Base-by-base conservation (phyloP, 108 stramenopile species). In the Skeletonema marinoi region DNA sequence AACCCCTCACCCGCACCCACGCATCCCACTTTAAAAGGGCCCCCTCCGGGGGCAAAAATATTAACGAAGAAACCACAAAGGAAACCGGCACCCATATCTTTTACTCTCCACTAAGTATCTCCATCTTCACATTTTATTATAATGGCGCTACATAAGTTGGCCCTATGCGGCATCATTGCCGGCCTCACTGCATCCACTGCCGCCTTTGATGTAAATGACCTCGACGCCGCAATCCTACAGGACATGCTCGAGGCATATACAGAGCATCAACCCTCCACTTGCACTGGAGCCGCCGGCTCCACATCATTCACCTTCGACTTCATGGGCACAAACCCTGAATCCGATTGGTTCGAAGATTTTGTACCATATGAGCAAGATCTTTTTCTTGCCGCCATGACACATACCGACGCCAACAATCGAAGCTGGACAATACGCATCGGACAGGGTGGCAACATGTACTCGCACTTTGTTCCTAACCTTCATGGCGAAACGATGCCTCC, bases 401-500 rank as follows among this genome's bases (percentile, higher is more conserved):
- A 78, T 32, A 56, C 31, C 6, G 73, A 78, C 17, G 12, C 31
- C 12, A 73, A 33, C 30, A 25, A 74, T 0, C 29, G 50, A 6
- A 62, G 59, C 16, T 78, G 78, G 78, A 30, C 66, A 3, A 78
- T 78, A 6, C 69, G 78, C 0, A 16, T 78, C 36, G 78, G 78
- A 3, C 17, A 29, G 32, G 61, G 73, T 14, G 78, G 78, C 0
- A 73, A 71, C 32, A 74, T 78, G 17, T 78, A 78, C 65, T 51
- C 46, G 30, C 60, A 60, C 35, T 77, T 35, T 42, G 9, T n/a
- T 4, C 73, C 36, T 0, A 48, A 39, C 50, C 7, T 17, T 36
- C 46, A 59, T 33, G 78, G 78, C 72, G 78, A 78, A 65, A 38
- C 73, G 31, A 17, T 74, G 62, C 65, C 78, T 0, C 78, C 78